Conservation (phyloP, 1,284 basidiomycete species). For the Boletus sp. region DNA sequence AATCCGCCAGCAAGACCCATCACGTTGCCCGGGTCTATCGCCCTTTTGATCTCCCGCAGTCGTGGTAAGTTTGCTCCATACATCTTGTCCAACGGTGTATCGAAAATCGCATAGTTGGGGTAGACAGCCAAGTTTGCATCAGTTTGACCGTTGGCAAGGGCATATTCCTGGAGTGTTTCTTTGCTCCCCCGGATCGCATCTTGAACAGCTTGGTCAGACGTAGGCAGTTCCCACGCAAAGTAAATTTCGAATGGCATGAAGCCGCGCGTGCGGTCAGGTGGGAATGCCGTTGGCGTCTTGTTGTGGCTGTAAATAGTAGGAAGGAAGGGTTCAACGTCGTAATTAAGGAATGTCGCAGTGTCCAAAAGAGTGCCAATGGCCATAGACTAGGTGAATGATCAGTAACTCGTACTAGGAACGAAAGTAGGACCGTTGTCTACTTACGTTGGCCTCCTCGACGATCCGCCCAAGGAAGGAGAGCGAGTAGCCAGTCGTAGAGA, state of each 20-base stretch:
- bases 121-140: constrained; percentile 47
- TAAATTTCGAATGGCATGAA: constrained; percentile 54
- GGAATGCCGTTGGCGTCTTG: constrained; percentile 48
- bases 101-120: constrained; percentile 55
- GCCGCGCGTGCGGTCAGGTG: constrained; percentile 45
- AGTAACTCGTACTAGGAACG: not conserved
- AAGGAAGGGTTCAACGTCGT: constrained; percentile 53
- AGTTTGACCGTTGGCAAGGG: constrained; percentile 19
- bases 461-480: constrained; percentile 16
- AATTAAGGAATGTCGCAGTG: not conserved
- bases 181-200: constrained; percentile 45
- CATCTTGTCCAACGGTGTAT: constrained; percentile 48
- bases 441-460: constrained; percentile 17
- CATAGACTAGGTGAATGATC: not conserved
- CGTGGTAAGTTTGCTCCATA: constrained; percentile 51
- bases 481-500: constrained; percentile 17
- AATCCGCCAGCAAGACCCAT: constrained; percentile 62
- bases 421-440: not conserved
- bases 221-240: constrained; percentile 45
- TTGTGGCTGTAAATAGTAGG: constrained; percentile 47
- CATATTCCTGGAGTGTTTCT: constrained; percentile 34
- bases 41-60: constrained; percentile 43
- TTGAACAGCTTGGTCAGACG: constrained; percentile 45
- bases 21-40: constrained; percentile 51
- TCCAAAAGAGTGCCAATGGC: not conserved